phyloP scores from a whole-genome alignment of 768 basidiomycete species.

The Leucocoprinus leucothites region DNA sequence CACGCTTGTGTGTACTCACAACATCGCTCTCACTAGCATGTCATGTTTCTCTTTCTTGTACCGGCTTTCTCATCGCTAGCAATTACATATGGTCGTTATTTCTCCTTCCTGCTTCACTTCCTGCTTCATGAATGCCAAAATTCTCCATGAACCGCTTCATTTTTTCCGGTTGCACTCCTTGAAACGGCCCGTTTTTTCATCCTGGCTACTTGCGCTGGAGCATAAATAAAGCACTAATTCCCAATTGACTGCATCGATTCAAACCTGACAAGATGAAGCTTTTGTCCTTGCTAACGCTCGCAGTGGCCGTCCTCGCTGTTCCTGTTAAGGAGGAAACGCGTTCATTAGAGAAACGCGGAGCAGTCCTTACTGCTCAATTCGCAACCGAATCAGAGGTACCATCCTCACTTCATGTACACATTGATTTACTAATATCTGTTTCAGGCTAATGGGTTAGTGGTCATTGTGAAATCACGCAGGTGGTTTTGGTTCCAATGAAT shows the following conservation, averaged over 20 bases:
- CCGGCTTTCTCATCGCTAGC: slow-evolving; percentile 2
- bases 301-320: slow-evolving; percentile 4
- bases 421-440: neutral
- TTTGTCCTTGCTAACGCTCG: neutral
- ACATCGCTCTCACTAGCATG: neutral
- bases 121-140: neutral
- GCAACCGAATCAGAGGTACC: slow-evolving; percentile 29
- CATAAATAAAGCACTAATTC: slow-evolving; percentile 1
- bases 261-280: neutral
- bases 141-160: slow-evolving; percentile 3
- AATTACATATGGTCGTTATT: too few species aligned
- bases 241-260: neutral
- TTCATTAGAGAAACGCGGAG: slow-evolving; percentile 21
- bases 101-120: neutral
- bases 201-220: too few species aligned
- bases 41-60: neutral
- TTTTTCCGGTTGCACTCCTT: neutral
- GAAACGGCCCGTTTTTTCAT: neutral
- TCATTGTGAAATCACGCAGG: neutral
- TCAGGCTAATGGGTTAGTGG: slow-evolving; percentile 16
- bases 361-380: slow-evolving; percentile 25
- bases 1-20: neutral
- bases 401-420: neutral
- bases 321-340: neutral
- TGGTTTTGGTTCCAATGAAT: neutral